Evolutionary conservation across 164 flowering plant species (phyloP).

Genomic region (Umbilicus rupestris): DNA sequence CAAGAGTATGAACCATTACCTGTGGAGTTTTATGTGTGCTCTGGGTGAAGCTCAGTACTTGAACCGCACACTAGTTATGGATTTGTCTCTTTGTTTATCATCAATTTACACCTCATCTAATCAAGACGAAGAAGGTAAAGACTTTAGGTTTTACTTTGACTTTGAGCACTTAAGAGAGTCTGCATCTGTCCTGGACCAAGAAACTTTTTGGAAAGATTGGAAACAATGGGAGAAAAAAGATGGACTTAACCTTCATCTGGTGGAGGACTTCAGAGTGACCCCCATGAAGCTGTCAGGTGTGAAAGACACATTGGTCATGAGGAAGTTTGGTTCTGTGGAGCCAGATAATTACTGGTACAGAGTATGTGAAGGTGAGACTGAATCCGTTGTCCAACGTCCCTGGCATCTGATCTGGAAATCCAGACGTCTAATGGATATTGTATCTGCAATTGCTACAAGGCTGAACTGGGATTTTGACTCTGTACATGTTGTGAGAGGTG

Average conservation of each 20-base stretch:
- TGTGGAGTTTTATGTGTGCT: slow-evolving; percentile 93
- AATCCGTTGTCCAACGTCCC: slow-evolving; percentile 70
- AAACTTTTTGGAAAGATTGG: slow-evolving; percentile 83
- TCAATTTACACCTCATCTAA: slow-evolving; percentile 58
- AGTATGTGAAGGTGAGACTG: slow-evolving; percentile 91
- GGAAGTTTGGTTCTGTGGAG: slow-evolving; percentile 75
- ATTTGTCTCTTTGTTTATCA: slow-evolving; percentile 63
- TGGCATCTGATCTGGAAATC: slow-evolving; percentile 93
- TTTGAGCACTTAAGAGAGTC: slow-evolving; percentile 83
- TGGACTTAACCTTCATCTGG: slow-evolving; percentile 43
- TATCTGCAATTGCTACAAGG: slow-evolving; percentile 42
- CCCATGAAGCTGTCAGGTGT: slow-evolving; percentile 67
- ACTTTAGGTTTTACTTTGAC: slow-evolving; percentile 87
- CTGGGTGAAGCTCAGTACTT: slow-evolving; percentile 88
- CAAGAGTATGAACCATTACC: slow-evolving; percentile 84
- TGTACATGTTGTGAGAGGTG: slow-evolving; percentile 77
- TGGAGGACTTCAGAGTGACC: slow-evolving; percentile 67
- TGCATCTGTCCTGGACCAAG: slow-evolving; percentile 63
- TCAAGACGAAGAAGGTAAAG: slow-evolving; percentile 83
- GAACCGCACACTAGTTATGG: slow-evolving; percentile 85
- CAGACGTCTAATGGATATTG: slow-evolving; percentile 49
- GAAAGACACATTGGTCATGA: slow-evolving; percentile 66
- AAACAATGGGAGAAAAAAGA: slow-evolving; percentile 60
- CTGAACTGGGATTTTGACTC: slow-evolving; percentile 77
- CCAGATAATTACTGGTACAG: slow-evolving; percentile 94